A percentile compares a stretch with the other conserved stretches of the same genome.
Conservation (phyloP, 2,329 filamentous ascomycete species). For the Claviceps sp. region DNA sequence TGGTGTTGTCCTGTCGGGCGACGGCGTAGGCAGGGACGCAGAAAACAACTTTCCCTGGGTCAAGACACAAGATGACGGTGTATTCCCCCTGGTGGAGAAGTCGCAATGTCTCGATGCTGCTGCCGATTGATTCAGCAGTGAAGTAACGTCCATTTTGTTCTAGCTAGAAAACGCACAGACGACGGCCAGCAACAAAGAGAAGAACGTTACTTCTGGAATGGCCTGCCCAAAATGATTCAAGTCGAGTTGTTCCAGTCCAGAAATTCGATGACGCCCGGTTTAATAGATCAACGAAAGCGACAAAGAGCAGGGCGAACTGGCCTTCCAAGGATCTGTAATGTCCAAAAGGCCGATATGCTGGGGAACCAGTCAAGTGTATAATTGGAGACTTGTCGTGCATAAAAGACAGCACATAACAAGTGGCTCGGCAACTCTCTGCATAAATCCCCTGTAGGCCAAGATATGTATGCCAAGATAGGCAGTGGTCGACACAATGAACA, state of each 20-base stretch:
- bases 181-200: neutral
- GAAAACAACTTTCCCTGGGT: slow-evolving; percentile 3
- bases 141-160: slow-evolving; percentile 27
- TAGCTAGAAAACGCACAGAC: neutral
- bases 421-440: neutral
- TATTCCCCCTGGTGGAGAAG: slow-evolving; percentile 6
- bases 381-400: neutral
- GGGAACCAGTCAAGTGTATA: neutral
- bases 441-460: neutral
- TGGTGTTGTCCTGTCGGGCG: slow-evolving; percentile 17
- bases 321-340: neutral
- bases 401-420: neutral
- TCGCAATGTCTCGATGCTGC: slow-evolving; percentile 6
- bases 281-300: neutral
- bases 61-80: slow-evolving; percentile 4
- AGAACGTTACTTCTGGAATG: neutral
- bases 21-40: slow-evolving; percentile 19
- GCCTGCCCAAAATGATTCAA: neutral
- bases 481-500: neutral
- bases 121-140: slow-evolving; percentile 24
- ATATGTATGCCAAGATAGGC: neutral
- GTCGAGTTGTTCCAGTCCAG: neutral
- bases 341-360: neutral
- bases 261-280: neutral
- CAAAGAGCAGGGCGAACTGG: neutral